Percentiles rank a stretch among this genome's conserved stretches.
phyloP scores from a whole-genome alignment of 306 rosid genomes.

The Dalbergia cultrata region DNA sequence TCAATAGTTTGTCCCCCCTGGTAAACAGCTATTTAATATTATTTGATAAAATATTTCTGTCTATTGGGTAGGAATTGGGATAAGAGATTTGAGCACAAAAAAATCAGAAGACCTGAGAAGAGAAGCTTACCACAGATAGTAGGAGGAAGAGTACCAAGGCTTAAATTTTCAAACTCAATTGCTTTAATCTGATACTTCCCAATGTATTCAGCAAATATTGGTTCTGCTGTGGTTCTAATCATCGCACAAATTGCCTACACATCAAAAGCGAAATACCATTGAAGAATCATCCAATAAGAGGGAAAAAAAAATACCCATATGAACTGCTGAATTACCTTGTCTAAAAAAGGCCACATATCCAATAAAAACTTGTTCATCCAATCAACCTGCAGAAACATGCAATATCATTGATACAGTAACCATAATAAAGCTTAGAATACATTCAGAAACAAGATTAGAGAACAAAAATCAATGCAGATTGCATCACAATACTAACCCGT shows the following conservation, averaged over 20 bases:
- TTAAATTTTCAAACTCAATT: constrained; percentile 71
- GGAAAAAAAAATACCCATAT: background rate
- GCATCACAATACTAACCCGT: constrained; percentile 67
- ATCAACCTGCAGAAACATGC: constrained; percentile 70
- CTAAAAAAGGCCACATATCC: constrained; percentile 88
- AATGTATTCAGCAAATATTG: constrained; percentile 72
- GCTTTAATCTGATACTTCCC: constrained; percentile 75
- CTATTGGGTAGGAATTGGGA: background rate
- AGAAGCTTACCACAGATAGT: constrained; percentile 68
- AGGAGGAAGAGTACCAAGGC: constrained; percentile 90
- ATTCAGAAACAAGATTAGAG: background rate
- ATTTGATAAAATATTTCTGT: background rate
- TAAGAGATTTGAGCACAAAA: background rate
- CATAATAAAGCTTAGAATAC: background rate
- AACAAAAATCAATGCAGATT: background rate
- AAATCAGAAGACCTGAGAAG: background rate
- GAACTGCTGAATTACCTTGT: constrained; percentile 61
- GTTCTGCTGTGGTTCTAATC: constrained; percentile 66
- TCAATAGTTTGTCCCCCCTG: background rate
- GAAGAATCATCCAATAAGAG: constrained; percentile 32
- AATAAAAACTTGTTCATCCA: constrained; percentile 80
- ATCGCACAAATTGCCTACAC: constrained; percentile 74
- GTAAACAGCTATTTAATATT: constrained; percentile 5
- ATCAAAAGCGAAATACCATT: constrained; percentile 26
- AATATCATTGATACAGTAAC: constrained; percentile 42